phyloP scores from a whole-genome alignment of 495 filamentous ascomycete species.

The Cryomyces minteri region DNA sequence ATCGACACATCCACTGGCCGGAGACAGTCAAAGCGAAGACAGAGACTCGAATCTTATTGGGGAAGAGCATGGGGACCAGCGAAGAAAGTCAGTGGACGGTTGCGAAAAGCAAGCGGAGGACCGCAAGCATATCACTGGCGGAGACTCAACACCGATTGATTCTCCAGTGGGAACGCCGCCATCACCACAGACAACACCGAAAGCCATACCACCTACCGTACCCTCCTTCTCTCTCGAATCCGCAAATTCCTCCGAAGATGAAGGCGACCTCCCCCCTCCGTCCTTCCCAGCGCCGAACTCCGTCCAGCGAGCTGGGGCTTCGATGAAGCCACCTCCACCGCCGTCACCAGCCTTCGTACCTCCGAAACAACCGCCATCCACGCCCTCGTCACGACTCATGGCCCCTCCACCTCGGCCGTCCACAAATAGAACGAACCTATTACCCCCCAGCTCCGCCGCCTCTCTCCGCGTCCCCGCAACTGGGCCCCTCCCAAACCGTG shows the following conservation, averaged over 20 bases:
- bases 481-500: conserved; percentile 24
- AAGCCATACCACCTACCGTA: conserved; percentile 15
- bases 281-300: conserved; percentile 16
- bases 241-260: conserved; percentile 7
- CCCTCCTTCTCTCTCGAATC: conserved; percentile 16
- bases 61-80: no score
- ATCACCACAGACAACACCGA: conserved; percentile 30
- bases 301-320: conserved; percentile 10
- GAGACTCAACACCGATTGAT: no score
- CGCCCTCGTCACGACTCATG: conserved; percentile 4
- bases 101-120: background rate
- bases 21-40: no score
- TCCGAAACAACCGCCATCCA: no score
- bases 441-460: conserved; percentile 19
- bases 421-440: conserved; percentile 2
- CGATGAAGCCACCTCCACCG: conserved; percentile 6
- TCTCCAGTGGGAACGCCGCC: conserved; percentile 1
- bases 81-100: no score
- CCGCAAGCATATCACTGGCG: background rate
- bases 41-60: no score
- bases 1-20: no score
- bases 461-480: conserved; percentile 22
- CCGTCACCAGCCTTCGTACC: background rate
- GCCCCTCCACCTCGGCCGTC: conserved; percentile 6
- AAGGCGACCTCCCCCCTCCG: conserved; percentile 10